phyloP scores from a whole-genome alignment of 345 rosid species.

The Eucalyptus sp. region DNA sequence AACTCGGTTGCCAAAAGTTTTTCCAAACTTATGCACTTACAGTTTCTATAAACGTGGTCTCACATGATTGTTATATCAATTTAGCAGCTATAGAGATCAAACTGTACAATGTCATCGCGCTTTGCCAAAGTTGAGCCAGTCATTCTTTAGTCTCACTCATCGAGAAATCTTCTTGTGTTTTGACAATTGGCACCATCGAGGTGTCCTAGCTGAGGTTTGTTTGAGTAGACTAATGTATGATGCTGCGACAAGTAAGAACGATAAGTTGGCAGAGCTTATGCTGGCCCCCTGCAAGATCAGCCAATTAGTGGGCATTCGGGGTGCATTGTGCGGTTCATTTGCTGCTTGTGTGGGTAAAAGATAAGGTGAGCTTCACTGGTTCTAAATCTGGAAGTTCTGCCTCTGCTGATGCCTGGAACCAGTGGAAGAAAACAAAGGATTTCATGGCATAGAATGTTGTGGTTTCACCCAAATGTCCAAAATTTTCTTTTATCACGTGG shows the following conservation, averaged over 20 bases:
- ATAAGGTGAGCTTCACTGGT: neutral
- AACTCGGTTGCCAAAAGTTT: neutral
- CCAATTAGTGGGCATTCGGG: neutral
- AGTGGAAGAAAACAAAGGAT: neutral
- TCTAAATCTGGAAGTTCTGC: neutral
- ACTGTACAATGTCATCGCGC: neutral
- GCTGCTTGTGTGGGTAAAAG: accelerated
- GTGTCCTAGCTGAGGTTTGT: neutral
- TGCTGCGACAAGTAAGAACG: neutral
- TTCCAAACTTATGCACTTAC: neutral
- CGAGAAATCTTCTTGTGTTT: neutral
- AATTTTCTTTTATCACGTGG: neutral
- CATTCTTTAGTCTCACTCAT: neutral
- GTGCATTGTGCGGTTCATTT: neutral
- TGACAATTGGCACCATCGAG: neutral
- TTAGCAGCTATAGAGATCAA: neutral
- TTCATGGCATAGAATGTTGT: neutral
- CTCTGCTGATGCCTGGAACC: neutral
- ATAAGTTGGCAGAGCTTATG: neutral
- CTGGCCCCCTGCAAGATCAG: neutral
- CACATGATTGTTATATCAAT: neutral
- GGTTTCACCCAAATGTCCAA: neutral
- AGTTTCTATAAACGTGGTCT: neutral
- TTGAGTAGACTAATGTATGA: accelerated
- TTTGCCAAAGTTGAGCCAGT: neutral